Base-by-base conservation (phyloP, 305 asterid species). In the Stenogyne calaminthoides region DNA sequence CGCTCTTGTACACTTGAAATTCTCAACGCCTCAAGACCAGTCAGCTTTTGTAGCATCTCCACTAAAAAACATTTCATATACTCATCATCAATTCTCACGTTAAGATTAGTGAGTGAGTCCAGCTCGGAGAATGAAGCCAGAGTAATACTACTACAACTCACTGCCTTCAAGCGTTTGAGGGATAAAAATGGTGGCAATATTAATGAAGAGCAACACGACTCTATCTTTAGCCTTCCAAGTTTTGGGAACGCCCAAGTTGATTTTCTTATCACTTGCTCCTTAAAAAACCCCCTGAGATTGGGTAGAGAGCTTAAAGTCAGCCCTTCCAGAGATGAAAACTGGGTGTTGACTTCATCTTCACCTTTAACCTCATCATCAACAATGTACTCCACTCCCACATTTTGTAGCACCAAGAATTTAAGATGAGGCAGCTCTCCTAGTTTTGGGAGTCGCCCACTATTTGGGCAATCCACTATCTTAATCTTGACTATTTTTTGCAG, bases 161-260 rank as follows among this genome's bases (percentile, higher is more conserved):
- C 8, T 40, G 4, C 6, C 1, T 42, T 7, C 63, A 78, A 16
- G 47, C 5, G n/a, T 12, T 29, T 2, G 29, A 78, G 55, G 40
- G 76, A 64, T 44, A 72, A 16, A 64, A 68, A 12, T 29, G 14
- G 52, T 32, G 75, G 64, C 39, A 76, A 15, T 52, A 16, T 56
- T 40, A 64, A 42, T 15, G 57, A 76, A 76, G 79, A 20, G 67
- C 81, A 80, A 7, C 54, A 46, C 16, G 25, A 11, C 6, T 7
- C 0, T 5, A 76, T 60, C 16, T 0, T 0, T 16, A 81, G 66
- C 0, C 9, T 0, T 42, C 3, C 44, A 39, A 76, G 79, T 49
- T 60, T 51, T 9, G 79, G 67, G 65, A 74, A 74, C 2, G 39
- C 27, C 1, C n/a, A n/a, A n/a, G n/a, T 2, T 37, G 2, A 3